A percentile compares a stretch with the other conserved stretches of the same genome.
These are phyloP conservation scores for Malbranchea zuffiana DNA, from an alignment of 2,329 filamentous ascomycete genomes.

Conservation along the genomic window DNA sequence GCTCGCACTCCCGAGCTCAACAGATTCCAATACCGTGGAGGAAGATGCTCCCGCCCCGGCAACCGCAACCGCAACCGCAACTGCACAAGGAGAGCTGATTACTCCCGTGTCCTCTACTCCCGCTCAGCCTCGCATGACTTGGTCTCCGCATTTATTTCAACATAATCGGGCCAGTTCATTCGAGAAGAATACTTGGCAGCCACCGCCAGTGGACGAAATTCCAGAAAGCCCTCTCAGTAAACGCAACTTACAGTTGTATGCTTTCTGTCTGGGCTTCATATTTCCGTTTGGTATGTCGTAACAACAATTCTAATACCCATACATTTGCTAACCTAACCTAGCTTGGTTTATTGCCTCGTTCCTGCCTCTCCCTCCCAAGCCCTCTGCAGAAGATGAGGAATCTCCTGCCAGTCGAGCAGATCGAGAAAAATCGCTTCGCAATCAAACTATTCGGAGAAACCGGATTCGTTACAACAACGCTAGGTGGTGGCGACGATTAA, in stretches of 20 bases:
- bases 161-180: slow-evolving; percentile 50
- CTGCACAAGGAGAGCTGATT: too few relatives aligned
- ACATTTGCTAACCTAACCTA: slow-evolving; percentile 25
- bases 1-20: slow-evolving; percentile 1
- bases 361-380: slow-evolving; percentile 56
- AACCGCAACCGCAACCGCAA: slow-evolving; percentile 11
- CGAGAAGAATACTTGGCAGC: slow-evolving; percentile 54
- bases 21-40: neutral
- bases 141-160: slow-evolving; percentile 60
- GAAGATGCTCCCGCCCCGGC: slow-evolving; percentile 8
- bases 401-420: slow-evolving; percentile 23
- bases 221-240: slow-evolving; percentile 52
- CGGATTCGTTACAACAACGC: slow-evolving; percentile 47
- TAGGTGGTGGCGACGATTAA: slow-evolving; percentile 54
- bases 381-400: slow-evolving; percentile 44
- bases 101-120: slow-evolving; percentile 16
- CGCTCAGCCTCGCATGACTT: slow-evolving; percentile 48
- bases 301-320: slow-evolving; percentile 1
- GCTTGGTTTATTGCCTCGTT: slow-evolving; percentile 73
- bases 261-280: slow-evolving; percentile 68
- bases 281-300: slow-evolving; percentile 55
- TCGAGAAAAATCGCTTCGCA: slow-evolving; percentile 36
- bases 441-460: slow-evolving; percentile 35
- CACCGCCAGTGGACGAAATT: slow-evolving; percentile 58
- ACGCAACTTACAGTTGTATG: slow-evolving; percentile 61